phyloP scores from a whole-genome alignment of 129 eudicot species.

The Dittrichia graveolens region DNA sequence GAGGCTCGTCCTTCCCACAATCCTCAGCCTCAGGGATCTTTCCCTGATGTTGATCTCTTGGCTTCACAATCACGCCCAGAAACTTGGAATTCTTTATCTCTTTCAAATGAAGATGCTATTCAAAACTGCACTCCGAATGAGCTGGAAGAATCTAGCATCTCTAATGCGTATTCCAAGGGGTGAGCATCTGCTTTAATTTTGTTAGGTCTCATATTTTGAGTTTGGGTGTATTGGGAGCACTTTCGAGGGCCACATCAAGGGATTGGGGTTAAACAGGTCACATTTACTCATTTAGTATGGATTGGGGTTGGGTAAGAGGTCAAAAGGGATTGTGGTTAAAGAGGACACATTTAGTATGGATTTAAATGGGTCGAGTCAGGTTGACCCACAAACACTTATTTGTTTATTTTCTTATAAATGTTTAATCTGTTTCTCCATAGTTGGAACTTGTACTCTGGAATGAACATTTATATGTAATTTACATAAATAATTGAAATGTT shows the following conservation, averaged over 20 bases:
- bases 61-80: constrained; percentile 40
- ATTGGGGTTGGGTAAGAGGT: neutral
- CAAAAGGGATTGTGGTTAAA: neutral
- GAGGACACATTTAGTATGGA: neutral
- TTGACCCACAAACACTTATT: too few species aligned
- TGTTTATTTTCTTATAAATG: too few species aligned
- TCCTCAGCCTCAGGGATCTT: constrained; percentile 47
- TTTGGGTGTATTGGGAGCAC: neutral
- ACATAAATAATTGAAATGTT: neutral
- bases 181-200: constrained; percentile 35
- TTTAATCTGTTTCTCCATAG: too few species aligned
- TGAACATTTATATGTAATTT: too few species aligned
- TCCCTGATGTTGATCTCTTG: constrained; percentile 51
- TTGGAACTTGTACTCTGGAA: too few species aligned
- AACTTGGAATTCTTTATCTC: constrained; percentile 39
- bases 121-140: constrained; percentile 42
- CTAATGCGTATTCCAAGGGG: constrained; percentile 77
- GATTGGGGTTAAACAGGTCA: too few species aligned
- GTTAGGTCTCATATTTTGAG: neutral
- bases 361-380: too few species aligned
- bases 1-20: constrained; percentile 37
- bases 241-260: neutral
- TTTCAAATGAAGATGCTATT: constrained; percentile 44
- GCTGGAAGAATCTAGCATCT: constrained; percentile 51
- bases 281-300: too few species aligned